Conservation (phyloP, 495 filamentous ascomycete genomes). For the Xylaria grammica region DNA sequence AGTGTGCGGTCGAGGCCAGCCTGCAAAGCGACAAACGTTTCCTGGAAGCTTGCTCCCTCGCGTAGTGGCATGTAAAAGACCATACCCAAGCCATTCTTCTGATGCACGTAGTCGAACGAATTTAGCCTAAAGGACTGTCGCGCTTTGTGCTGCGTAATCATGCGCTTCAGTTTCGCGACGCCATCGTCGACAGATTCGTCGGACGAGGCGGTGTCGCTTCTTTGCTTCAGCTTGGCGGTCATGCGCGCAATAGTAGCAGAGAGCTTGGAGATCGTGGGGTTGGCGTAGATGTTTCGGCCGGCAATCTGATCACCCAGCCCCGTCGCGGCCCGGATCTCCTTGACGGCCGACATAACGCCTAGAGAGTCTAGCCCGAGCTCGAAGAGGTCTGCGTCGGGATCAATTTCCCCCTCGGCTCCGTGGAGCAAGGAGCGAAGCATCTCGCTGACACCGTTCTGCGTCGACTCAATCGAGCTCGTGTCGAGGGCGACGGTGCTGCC, state of each 20-base stretch:
- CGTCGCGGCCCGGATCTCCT: conserved; percentile 30
- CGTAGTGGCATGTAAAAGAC: conserved; percentile 36
- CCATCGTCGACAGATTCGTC: conserved; percentile 3
- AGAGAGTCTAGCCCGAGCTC: conserved; percentile 38
- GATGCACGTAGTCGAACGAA: conserved; percentile 36
- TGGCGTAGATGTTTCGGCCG: conserved; percentile 38
- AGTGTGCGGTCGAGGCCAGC: conserved; percentile 38
- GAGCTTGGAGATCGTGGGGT: conserved; percentile 35
- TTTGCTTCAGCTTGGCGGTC: conserved; percentile 11
- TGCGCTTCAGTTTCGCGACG: conserved; percentile 15
- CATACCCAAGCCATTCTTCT: conserved; percentile 35
- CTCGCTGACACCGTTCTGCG: conserved; percentile 16
- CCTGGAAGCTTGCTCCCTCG: conserved; percentile 29
- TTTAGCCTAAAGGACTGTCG: conserved; percentile 36
- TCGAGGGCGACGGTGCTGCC: conserved; percentile 19
- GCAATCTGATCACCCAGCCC: conserved; percentile 32
- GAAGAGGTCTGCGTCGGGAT: conserved; percentile 36
- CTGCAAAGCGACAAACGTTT: conserved; percentile 33
- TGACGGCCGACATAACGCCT: conserved; percentile 33
- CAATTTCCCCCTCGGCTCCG: conserved; percentile 24
- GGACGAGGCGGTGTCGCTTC: neutral
- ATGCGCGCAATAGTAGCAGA: conserved; percentile 27
- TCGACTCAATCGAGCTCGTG: conserved; percentile 28
- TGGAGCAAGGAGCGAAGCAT: conserved; percentile 28
- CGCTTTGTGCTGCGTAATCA: conserved; percentile 28